Base-by-base conservation (phyloP, 2,329 filamentous ascomycete species). In the Fusarium sp. region DNA sequence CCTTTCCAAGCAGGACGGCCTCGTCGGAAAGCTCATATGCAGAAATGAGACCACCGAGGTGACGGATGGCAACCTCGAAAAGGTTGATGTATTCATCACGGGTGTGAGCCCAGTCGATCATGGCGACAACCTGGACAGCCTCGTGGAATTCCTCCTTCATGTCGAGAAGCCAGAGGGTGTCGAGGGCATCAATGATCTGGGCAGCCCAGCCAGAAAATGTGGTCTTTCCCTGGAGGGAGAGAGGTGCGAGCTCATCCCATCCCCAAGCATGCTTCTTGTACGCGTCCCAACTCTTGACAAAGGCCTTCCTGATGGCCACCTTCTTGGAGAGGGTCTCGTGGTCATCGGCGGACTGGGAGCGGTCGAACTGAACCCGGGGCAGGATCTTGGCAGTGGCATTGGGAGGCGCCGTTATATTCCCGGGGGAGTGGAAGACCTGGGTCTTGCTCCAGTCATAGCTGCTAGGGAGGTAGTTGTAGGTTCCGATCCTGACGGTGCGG, bases 1-100 rank as follows among this genome's bases (percentile, higher is more conserved):
- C 87, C 78, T 90, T 90, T 58, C 79, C 77, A 22, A 89, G 82
- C 29, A 90, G 80, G 11, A 82, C 79, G 8, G 81, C 79, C 69
- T 88, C 85, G 12, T 80, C 78, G 42, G 85, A 87, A 49, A 89
- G 80, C 66, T 89, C 87, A 69, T 88, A 88, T 1, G 87, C 87
- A 2, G 85, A 81, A 16, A 89, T 77, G 16, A 89, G 81, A 1
- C 87, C 87, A 42, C 87, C 88, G 0, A 89, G 81, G 71, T 88
- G 86, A 31, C 87, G 83, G 71, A 89, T 89, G 31, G 87, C 91
- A 9, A 90, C 91, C 78, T 92, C 91, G 71, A 92, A 92, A n/a
- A 89, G 73, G 62, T 87, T 90, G 74, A 91, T 86, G 20, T 84
- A 82, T 2, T 80, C 76, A 35, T 82, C 79, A 5, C 77, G 80